These are phyloP conservation scores for Rusavskia elegans DNA, from an alignment of 495 filamentous ascomycete species.

Conservation along the genomic window DNA sequence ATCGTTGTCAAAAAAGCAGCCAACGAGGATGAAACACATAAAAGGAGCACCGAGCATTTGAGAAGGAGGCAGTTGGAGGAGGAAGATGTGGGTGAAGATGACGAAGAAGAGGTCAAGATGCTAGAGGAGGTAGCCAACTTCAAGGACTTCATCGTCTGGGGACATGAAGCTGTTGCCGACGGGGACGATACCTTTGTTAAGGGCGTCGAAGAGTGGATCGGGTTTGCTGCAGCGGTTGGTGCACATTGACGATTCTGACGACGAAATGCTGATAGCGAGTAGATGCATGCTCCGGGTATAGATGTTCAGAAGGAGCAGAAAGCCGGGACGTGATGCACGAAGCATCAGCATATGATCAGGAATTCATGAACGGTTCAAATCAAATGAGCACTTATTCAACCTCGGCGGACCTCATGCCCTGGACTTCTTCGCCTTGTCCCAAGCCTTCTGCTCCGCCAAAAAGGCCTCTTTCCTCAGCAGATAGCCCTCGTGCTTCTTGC, in stretches of 20 bases:
- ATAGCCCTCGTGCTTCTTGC: conserved; percentile 25
- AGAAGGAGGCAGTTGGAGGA: conserved; percentile 28
- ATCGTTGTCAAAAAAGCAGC: conserved; percentile 25
- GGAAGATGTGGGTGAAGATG: conserved; percentile 29
- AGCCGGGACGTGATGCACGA: too few relatives aligned
- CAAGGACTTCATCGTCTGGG: conserved; percentile 68
- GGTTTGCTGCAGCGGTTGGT: conserved; percentile 47
- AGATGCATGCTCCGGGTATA: not conserved
- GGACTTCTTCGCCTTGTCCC: conserved; percentile 13
- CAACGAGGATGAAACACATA: conserved; percentile 19
- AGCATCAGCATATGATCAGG: too few relatives aligned
- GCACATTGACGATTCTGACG: not conserved
- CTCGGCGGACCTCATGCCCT: not conserved
- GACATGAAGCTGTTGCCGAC: conserved; percentile 54
- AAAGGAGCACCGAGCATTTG: conserved; percentile 6
- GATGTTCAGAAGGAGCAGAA: not conserved
- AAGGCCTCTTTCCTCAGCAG: conserved; percentile 21
- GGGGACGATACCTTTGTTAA: conserved; percentile 56
- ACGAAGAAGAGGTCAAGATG: conserved; percentile 39
- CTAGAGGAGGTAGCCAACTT: conserved; percentile 53
- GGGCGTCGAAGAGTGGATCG: conserved; percentile 70
- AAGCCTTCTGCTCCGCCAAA: conserved; percentile 22
- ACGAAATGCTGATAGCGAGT: not conserved
- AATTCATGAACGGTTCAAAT: too few relatives aligned
- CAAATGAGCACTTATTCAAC: too few relatives aligned